A percentile compares a stretch with the other conserved stretches of the same genome.
Evolutionary conservation across 257 asterid genomes (phyloP).

Genomic region (Ballota nigra): DNA sequence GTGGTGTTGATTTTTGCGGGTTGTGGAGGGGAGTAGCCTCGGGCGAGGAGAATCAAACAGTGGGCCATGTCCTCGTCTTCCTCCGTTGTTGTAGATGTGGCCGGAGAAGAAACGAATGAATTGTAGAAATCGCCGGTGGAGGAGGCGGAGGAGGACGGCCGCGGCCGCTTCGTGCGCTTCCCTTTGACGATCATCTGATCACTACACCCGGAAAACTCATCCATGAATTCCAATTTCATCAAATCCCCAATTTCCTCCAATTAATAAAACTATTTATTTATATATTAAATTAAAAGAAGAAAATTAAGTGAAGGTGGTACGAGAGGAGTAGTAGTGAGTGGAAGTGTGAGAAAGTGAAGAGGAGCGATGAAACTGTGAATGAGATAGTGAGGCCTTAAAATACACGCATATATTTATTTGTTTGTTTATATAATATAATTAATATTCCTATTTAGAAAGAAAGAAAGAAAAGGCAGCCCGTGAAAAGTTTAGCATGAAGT

Average conservation of each 20-base stretch:
- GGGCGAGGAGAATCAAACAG: slow-evolving; percentile 77
- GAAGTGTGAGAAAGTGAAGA: slow-evolving; percentile 42
- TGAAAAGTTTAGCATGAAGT: slow-evolving; percentile 32
- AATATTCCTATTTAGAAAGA: slow-evolving; percentile 4
- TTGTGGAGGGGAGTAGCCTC: slow-evolving; percentile 49
- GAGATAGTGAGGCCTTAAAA: slow-evolving; percentile 35
- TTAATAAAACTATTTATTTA: background rate
- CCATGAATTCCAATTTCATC: slow-evolving; percentile 39
- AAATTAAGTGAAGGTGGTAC: background rate
- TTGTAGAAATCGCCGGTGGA: slow-evolving; percentile 38
- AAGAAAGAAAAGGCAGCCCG: slow-evolving; percentile 34
- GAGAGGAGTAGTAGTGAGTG: slow-evolving; percentile 22
- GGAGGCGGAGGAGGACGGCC: slow-evolving; percentile 58
- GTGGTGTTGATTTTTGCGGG: too few species aligned
- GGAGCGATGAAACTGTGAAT: slow-evolving; percentile 36
- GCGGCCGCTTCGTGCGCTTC: slow-evolving; percentile 58
- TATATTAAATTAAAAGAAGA: background rate
- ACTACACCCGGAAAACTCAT: slow-evolving; percentile 41
- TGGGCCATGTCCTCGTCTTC: slow-evolving; percentile 90
- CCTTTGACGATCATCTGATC: slow-evolving; percentile 55
- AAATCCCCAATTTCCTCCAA: background rate
- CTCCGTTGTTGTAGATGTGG: slow-evolving; percentile 45
- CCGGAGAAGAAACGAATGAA: slow-evolving; percentile 28
- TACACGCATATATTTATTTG: background rate
- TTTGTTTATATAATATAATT: background rate